phyloP scores from a whole-genome alignment of 208 protist species.

The Histomonas meleagridis region DNA sequence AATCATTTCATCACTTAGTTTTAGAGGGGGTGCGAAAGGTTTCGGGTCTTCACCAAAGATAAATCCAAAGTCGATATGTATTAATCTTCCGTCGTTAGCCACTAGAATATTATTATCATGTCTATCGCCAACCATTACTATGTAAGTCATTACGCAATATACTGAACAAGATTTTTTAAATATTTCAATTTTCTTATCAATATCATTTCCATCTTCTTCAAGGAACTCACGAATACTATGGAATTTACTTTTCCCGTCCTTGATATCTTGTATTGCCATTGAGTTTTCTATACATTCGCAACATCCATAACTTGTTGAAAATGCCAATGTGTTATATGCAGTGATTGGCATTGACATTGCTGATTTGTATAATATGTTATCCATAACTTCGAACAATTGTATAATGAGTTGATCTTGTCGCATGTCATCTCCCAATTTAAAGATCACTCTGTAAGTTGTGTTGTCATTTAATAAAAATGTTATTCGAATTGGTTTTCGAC shows the following conservation, averaged over 20 bases:
- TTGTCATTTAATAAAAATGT: too few relatives aligned
- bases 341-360: not conserved
- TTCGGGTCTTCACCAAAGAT: conserved; percentile 58
- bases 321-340: not conserved
- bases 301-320: not conserved
- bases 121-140: conserved; percentile 36
- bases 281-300: conserved; percentile 14
- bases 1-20: conserved; percentile 65
- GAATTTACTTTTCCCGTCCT: not conserved
- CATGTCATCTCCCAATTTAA: conserved; percentile 48
- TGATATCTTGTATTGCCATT: not conserved
- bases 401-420: conserved; percentile 49
- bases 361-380: not conserved
- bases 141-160: conserved; percentile 7
- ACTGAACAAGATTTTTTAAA: not conserved
- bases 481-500: too few relatives aligned
- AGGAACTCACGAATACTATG: too few relatives aligned
- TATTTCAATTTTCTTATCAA: not conserved
- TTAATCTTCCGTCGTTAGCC: conserved; percentile 20
- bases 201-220: not conserved
- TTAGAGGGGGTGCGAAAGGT: conserved; percentile 80
- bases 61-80: conserved; percentile 42
- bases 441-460: conserved; percentile 41
- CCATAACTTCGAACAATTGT: conserved; percentile 41
- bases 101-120: conserved; percentile 40